Percentiles rank a stretch among this genome's conserved stretches.
phyloP scores from a whole-genome alignment of 2,329 filamentous ascomycete species.

The Ceratocystis harringtonii region DNA sequence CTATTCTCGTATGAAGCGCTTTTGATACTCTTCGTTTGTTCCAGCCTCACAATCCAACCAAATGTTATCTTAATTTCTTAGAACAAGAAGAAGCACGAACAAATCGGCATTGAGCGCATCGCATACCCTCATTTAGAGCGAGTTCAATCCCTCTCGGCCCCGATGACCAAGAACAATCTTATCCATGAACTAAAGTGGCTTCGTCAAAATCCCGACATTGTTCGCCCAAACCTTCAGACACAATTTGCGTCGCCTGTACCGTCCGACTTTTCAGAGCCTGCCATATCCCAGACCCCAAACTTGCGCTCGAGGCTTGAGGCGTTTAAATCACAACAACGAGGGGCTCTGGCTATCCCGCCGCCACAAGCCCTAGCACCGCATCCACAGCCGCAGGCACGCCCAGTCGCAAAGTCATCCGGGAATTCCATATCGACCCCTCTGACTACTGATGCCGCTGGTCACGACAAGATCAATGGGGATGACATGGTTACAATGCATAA shows the following conservation, averaged over 20 bases:
- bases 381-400: not conserved
- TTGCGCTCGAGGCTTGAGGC: not conserved
- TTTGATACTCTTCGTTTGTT: not conserved
- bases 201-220: slow-evolving; percentile 32
- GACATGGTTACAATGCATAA: slow-evolving; percentile 11
- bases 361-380: slow-evolving; percentile 22
- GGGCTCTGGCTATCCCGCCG: slow-evolving; percentile 20
- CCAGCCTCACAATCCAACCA: not conserved
- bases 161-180: slow-evolving; percentile 50
- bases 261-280: slow-evolving; percentile 17
- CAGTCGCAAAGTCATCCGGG: not conserved
- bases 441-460: slow-evolving; percentile 23
- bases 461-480: slow-evolving; percentile 18
- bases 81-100: not conserved
- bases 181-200: slow-evolving; percentile 43
- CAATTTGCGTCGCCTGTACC: slow-evolving; percentile 24
- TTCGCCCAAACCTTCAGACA: slow-evolving; percentile 28
- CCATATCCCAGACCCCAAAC: slow-evolving; percentile 11
- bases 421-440: not conserved
- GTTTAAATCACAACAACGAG: not conserved
- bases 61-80: not conserved
- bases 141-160: slow-evolving; percentile 18
- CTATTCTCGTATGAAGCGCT: not conserved
- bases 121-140: not conserved
- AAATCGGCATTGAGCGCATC: not conserved